A percentile compares a stretch with the other conserved stretches of the same genome.
These are phyloP conservation scores for Volvox reticuliferus DNA, from an alignment of 139 green algal species.

Conservation along the genomic window DNA sequence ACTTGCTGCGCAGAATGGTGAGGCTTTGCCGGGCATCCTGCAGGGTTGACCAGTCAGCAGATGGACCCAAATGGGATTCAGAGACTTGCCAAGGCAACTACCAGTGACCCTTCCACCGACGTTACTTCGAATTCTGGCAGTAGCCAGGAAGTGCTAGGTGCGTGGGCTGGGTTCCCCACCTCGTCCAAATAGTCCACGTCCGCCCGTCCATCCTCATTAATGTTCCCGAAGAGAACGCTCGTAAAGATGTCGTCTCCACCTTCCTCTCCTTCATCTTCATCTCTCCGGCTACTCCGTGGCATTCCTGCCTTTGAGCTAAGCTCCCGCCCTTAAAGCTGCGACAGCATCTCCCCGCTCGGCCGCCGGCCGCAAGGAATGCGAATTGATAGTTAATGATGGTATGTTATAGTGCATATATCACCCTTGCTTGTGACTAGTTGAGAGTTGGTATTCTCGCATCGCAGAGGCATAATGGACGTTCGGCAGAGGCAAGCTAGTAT, in stretches of 20 bases:
- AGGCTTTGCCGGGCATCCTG: conserved; percentile 38
- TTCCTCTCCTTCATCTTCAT: conserved; percentile 31
- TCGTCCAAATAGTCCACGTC: conserved; percentile 41
- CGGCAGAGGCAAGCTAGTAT: no score
- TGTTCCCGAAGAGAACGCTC: conserved; percentile 35
- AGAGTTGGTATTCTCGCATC: no score
- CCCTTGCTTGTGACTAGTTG: no score
- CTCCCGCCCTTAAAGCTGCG: conserved; percentile 8
- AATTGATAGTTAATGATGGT: no score
- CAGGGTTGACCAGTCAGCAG: neutral
- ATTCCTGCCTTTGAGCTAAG: neutral
- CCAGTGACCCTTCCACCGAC: no score
- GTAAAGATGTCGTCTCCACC: conserved; percentile 24
- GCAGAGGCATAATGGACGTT: no score
- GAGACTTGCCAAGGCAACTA: no score
- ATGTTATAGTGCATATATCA: no score
- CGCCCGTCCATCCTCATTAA: conserved; percentile 30
- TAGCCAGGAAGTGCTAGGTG: no score
- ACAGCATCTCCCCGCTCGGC: neutral
- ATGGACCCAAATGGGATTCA: no score
- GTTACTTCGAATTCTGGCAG: no score
- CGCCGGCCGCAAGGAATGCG: neutral
- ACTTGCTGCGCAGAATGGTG: neutral
- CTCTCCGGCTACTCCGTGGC: neutral
- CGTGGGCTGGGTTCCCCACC: neutral